Conservation (phyloP, 164 flowering plant species). For the Paratinospora sagittata region DNA sequence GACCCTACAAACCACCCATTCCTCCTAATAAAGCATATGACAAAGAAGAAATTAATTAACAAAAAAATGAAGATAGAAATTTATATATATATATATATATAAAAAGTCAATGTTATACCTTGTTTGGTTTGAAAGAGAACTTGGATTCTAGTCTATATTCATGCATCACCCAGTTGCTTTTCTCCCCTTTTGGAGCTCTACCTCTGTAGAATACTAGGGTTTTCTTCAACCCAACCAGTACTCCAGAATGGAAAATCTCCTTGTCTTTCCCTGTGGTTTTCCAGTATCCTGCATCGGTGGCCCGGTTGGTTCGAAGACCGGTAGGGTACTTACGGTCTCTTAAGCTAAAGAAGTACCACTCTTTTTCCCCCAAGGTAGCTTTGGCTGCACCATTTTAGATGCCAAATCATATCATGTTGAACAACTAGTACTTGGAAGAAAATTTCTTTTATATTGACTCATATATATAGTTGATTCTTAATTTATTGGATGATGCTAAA, state of each 20-base stretch:
- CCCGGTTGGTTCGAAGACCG: slow-evolving; percentile 83
- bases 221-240: slow-evolving; percentile 77
- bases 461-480: not conserved
- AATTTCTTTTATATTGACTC: not conserved
- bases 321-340: slow-evolving; percentile 90
- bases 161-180: slow-evolving; percentile 95
- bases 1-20: slow-evolving; percentile 93
- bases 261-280: slow-evolving; percentile 94
- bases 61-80: not conserved
- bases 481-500: not conserved
- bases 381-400: slow-evolving; percentile 35
- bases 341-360: slow-evolving; percentile 87
- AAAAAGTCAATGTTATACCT: slow-evolving; percentile 48
- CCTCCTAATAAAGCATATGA: slow-evolving; percentile 44
- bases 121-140: slow-evolving; percentile 42
- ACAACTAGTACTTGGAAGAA: not conserved
- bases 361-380: slow-evolving; percentile 89
- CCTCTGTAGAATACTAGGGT: slow-evolving; percentile 89
- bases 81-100: too few species aligned
- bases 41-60: not conserved
- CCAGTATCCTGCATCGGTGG: slow-evolving; percentile 93
- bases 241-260: slow-evolving; percentile 60
- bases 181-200: slow-evolving; percentile 91
- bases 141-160: slow-evolving; percentile 71
- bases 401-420: too few species aligned